phyloP scores from a whole-genome alignment of 2,329 filamentous ascomycete genomes.

The Thielaviopsis populi region DNA sequence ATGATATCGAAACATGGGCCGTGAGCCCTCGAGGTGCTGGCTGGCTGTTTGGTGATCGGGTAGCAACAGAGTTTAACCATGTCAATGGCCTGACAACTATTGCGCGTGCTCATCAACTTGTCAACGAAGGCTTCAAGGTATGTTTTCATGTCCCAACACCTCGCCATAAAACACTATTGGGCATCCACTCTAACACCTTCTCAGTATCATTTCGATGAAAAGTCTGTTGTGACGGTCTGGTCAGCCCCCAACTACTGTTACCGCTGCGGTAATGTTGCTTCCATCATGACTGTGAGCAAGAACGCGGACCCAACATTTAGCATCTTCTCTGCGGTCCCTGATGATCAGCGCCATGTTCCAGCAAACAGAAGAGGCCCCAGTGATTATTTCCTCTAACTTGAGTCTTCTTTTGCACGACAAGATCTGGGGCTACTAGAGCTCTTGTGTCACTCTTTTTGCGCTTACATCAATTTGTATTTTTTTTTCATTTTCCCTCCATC shows the following conservation, averaged over 20 bases:
- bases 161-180: background rate
- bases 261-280: conserved; percentile 89
- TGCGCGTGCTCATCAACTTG: conserved; percentile 90
- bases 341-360: conserved; percentile 67
- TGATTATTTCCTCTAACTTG: conserved; percentile 51
- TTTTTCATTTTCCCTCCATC: background rate
- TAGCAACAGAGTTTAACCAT: conserved; percentile 93
- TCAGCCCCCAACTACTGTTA: conserved; percentile 95
- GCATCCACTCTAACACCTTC: conserved; percentile 21
- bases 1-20: conserved; percentile 93
- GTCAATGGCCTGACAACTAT: conserved; percentile 95
- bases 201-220: conserved; percentile 83
- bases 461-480: background rate
- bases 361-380: conserved; percentile 51
- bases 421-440: background rate
- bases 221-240: conserved; percentile 96
- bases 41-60: conserved; percentile 94
- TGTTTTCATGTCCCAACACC: conserved; percentile 15
- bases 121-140: conserved; percentile 96
- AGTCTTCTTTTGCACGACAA: background rate
- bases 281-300: conserved; percentile 82
- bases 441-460: background rate
- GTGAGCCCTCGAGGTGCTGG: conserved; percentile 90
- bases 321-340: conserved; percentile 80
- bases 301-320: conserved; percentile 82